Conservation (phyloP, 2,329 filamentous ascomycete genomes). For the Botrytis elliptica region DNA sequence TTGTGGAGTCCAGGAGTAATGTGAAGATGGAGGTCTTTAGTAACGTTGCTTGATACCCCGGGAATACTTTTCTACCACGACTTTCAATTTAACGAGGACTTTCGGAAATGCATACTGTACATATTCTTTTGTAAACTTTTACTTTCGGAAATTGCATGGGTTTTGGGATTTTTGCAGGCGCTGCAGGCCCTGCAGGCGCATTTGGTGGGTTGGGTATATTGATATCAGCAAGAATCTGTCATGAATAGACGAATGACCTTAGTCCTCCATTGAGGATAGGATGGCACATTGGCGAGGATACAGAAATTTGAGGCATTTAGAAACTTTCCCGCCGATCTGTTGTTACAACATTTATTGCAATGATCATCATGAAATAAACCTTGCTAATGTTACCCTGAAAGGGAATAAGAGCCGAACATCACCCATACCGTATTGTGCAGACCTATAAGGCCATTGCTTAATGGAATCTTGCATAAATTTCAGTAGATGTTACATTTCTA, state of each 20-base stretch:
- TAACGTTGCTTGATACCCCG: slow-evolving; percentile 13
- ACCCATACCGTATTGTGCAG: not conserved
- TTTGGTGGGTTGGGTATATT: slow-evolving; percentile 2
- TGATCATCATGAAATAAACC: not conserved
- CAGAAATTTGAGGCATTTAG: not conserved
- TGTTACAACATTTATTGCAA: not conserved
- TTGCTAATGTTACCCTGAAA: not conserved
- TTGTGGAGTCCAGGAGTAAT: slow-evolving; percentile 18
- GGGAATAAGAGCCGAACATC: not conserved
- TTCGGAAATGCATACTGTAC: slow-evolving; percentile 5
- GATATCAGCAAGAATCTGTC: slow-evolving; percentile 2
- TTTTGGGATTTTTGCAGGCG: not conserved
- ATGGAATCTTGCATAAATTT: not conserved
- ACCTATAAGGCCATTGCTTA: not conserved
- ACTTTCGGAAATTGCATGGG: slow-evolving; percentile 2
- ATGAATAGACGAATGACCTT: slow-evolving; percentile 1
- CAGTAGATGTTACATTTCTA: not conserved
- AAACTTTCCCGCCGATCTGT: not conserved
- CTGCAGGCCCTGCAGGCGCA: not conserved
- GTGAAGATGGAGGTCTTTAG: slow-evolving; percentile 19
- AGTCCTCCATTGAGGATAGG: not conserved
- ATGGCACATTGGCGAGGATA: slow-evolving; percentile 7
- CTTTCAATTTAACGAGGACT: not conserved
- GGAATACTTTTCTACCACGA: not conserved
- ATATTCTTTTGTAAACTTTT: not conserved